Percentiles rank a stretch among this genome's conserved stretches.
Conservation (phyloP, 345 rosid genomes). For the Aegle marmelos region DNA sequence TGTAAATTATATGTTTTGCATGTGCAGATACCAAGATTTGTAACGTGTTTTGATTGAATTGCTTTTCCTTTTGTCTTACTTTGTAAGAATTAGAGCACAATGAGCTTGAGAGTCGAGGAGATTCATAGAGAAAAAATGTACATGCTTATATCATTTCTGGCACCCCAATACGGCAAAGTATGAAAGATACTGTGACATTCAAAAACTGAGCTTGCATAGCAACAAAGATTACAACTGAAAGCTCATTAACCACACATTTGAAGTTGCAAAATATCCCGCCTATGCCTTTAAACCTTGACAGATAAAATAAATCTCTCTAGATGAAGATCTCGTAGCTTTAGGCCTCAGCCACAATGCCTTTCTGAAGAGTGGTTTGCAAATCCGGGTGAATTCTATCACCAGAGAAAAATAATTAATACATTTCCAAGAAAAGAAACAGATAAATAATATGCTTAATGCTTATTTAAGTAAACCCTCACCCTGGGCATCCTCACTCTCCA, state of each 20-base stretch:
- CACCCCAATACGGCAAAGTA: not conserved
- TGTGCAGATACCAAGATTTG: not conserved
- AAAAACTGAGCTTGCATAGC: not conserved
- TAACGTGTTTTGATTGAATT: not conserved
- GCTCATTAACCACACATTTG: not conserved
- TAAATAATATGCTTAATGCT: not conserved
- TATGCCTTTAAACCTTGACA: constrained; percentile 59
- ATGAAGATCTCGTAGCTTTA: constrained; percentile 89
- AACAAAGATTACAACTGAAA: not conserved
- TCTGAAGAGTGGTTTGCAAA: constrained; percentile 75
- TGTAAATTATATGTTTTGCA: constrained; percentile 4
- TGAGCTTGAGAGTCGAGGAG: not conserved
- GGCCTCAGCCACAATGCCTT: constrained; percentile 94
- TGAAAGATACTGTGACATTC: not conserved
- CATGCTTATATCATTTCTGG: not conserved
- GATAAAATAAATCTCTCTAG: constrained; percentile 88
- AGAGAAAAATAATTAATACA: not conserved
- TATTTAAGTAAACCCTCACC: constrained; percentile 35
- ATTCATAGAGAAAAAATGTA: not conserved
- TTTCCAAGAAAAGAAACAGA: not conserved
- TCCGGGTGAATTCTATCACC: constrained; percentile 52
- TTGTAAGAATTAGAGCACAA: not conserved
- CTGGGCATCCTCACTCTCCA: constrained; percentile 83
- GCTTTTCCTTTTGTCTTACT: not conserved
- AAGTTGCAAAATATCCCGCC: not conserved